Conservation (phyloP, 805 yeast genomes). For the Zygosaccharomyces bailii region DNA sequence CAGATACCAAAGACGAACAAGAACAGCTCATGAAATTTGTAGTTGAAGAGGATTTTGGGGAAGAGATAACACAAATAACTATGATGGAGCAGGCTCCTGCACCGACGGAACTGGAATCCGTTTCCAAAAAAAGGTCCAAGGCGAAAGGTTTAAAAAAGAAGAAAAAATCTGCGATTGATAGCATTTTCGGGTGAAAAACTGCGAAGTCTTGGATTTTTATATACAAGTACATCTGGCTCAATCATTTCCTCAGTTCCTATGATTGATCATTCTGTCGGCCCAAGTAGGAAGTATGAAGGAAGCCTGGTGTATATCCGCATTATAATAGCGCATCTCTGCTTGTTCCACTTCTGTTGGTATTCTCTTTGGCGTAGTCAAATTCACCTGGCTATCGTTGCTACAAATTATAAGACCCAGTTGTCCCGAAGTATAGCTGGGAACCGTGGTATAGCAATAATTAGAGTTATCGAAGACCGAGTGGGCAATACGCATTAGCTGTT, state of each 20-base stretch:
- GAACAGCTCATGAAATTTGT: background rate
- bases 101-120: background rate
- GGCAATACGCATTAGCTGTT: constrained; percentile 47
- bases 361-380: constrained; percentile 53
- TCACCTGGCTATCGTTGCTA: constrained; percentile 48
- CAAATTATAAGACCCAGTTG: constrained; percentile 79
- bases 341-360: constrained; percentile 46
- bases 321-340: constrained; percentile 60
- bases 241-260: constrained; percentile 17
- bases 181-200: constrained; percentile 57
- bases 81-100: constrained; percentile 5
- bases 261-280: constrained; percentile 48
- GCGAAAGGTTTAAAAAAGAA: constrained; percentile 42
- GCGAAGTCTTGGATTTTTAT: constrained; percentile 12
- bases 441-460: constrained; percentile 70
- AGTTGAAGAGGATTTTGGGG: constrained; percentile 36
- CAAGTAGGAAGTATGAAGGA: constrained; percentile 78
- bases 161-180: constrained; percentile 63
- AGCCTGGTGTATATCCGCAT: constrained; percentile 59
- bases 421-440: constrained; percentile 87
- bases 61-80: constrained; percentile 19
- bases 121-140: constrained; percentile 11
- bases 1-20: no score
- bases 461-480: constrained; percentile 56
- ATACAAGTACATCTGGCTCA: constrained; percentile 15